Conservation (phyloP, 2,329 filamentous ascomycete genomes). For the Cryphonectria carpinicola region DNA sequence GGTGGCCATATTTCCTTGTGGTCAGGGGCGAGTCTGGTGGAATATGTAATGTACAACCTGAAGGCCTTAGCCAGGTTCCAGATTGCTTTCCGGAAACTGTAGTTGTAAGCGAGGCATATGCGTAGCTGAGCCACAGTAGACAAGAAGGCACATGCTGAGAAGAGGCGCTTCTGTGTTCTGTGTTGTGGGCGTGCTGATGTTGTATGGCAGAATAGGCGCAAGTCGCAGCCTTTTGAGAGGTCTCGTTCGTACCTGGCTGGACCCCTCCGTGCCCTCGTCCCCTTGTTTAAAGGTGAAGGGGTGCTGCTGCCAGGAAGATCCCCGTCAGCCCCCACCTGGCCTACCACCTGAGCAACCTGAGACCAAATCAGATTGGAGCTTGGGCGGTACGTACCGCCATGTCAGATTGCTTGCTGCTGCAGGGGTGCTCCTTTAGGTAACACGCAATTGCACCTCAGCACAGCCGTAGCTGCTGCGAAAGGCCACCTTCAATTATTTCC, state of each 20-base stretch:
- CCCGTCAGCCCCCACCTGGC: not conserved
- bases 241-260: not conserved
- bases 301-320: not conserved
- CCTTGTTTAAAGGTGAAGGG: not conserved
- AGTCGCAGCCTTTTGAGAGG: too few species aligned
- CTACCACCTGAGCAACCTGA: not conserved
- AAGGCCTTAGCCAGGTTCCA: constrained; percentile 3
- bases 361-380: not conserved
- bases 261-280: not conserved
- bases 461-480: constrained; percentile 20
- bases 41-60: constrained; percentile 4
- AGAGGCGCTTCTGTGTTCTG: not conserved
- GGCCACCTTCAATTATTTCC: constrained; percentile 28
- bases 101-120: not conserved
- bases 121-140: not conserved
- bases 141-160: not conserved
- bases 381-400: constrained; percentile 4
- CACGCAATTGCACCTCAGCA: constrained; percentile 6
- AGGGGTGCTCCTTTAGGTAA: constrained; percentile 8
- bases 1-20: not conserved
- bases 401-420: constrained; percentile 11
- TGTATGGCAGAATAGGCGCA: not conserved
- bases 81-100: not conserved
- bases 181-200: not conserved
- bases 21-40: not conserved